Conservation (phyloP, 2,329 filamentous ascomycete genomes). For the Fusarium armeniacum region DNA sequence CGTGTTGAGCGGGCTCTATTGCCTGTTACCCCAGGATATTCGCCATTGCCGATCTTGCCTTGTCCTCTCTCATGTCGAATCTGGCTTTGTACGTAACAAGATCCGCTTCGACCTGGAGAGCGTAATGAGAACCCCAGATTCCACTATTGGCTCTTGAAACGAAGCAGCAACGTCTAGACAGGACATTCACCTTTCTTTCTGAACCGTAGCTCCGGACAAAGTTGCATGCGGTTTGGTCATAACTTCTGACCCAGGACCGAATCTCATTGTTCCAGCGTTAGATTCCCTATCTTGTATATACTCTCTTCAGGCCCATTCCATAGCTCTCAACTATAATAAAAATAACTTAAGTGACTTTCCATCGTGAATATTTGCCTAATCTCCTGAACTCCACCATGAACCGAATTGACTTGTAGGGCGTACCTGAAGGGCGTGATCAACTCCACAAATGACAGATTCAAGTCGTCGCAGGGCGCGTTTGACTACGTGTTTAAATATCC, state of each 20-base stretch:
- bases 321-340: neutral
- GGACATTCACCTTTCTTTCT: neutral
- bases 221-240: neutral
- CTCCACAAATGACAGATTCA: slow-evolving; percentile 29
- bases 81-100: slow-evolving; percentile 38
- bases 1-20: slow-evolving; percentile 1
- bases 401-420: slow-evolving; percentile 31
- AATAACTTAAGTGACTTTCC: neutral
- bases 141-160: neutral
- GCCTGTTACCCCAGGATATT: slow-evolving; percentile 21
- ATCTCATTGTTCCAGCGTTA: neutral
- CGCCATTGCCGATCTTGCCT: slow-evolving; percentile 9
- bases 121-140: neutral
- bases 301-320: too few relatives aligned
- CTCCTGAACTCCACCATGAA: slow-evolving; percentile 32
- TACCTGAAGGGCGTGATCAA: slow-evolving; percentile 8
- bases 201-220: neutral
- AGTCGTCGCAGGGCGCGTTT: slow-evolving; percentile 27
- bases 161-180: neutral
- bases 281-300: neutral
- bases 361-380: slow-evolving; percentile 6
- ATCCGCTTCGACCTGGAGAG: slow-evolving; percentile 9
- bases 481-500: slow-evolving; percentile 2
- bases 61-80: slow-evolving; percentile 4
- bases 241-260: neutral